Base-by-base conservation (phyloP, 148 eudicot genomes). In the Chenopodium album region DNA sequence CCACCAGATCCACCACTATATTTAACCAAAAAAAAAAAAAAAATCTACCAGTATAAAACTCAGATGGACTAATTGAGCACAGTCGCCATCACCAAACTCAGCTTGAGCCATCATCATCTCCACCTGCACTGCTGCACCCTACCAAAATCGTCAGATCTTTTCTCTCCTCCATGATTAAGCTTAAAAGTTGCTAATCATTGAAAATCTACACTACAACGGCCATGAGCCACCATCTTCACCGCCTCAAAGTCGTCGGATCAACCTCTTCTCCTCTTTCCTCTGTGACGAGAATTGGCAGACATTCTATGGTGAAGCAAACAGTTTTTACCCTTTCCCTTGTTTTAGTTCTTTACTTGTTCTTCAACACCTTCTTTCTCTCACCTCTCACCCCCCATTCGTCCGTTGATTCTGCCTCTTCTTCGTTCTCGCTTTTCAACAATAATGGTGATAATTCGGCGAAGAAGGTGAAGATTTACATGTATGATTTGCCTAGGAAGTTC, bases 401-500 rank as follows among this genome's bases (percentile, higher is more conserved):
- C 90, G 78, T 82, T 74, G 78, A 17, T 60, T 89, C 84, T 80
- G 85, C 86, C 66, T 72, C 86, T 47, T 87, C 37, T 79, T 84
- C 73, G 44, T 76, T 10, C 54, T 52, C 56, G 16, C 16, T 9
- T 31, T 52, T 62, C 20, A 47, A 34, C 23, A 76, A 65, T 62
- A 37, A n/a, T 32, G 48, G 52, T 32, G n/a, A 28, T 31, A 2
- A 63, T 17, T 26, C 72, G 3, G 62, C 82, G 11, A 56, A 28
- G 13, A 82, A 82, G 22, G 87, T 88, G 16, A 92, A 80, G 65
- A 70, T 94, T 20, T 96, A 86, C 83, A 87, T 94, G 94, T 96
- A 96, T 83, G 94, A 94, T 80, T 81, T 96, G 50, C 98, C 98
- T 0, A 79, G 90, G 50, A 87, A 84, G 41, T 96, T 94, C 85